phyloP scores from a whole-genome alignment of 1,139 yeast genomes.

The Candida gigantensis region DNA sequence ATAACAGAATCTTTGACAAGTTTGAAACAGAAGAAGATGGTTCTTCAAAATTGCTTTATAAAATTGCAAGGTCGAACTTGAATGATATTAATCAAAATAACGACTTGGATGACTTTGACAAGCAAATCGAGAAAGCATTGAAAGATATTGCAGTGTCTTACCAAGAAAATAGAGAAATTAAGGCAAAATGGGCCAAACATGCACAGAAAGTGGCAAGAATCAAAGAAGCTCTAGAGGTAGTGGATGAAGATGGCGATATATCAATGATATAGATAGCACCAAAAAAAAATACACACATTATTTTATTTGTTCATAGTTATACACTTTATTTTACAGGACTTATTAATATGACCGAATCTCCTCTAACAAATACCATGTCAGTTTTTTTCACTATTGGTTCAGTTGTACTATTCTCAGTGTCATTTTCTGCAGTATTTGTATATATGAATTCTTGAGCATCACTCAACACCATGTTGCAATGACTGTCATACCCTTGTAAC shows the following conservation, averaged over 20 bases:
- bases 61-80: constrained; percentile 16
- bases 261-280: constrained; percentile 16
- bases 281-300: not conserved
- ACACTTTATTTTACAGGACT: constrained; percentile 37
- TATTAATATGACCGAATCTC: constrained; percentile 87
- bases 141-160: constrained; percentile 29
- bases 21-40: constrained; percentile 16
- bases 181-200: constrained; percentile 36
- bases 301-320: not conserved
- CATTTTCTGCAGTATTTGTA: constrained; percentile 49
- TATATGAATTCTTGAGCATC: constrained; percentile 87
- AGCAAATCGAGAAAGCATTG: constrained; percentile 27
- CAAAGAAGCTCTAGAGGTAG: constrained; percentile 21
- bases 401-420: constrained; percentile 8
- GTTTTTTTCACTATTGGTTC: constrained; percentile 57
- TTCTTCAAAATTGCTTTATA: constrained; percentile 11
- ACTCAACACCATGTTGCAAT: constrained; percentile 93
- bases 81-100: constrained; percentile 18
- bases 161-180: constrained; percentile 32
- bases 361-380: constrained; percentile 94
- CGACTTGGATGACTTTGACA: constrained; percentile 35
- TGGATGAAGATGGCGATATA: constrained; percentile 13
- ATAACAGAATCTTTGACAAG: constrained; percentile 23
- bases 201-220: constrained; percentile 35
- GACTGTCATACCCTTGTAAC: constrained; percentile 93